Percentiles rank a stretch among this genome's conserved stretches.
These are phyloP conservation scores for Penicillium hesseltinei DNA, from an alignment of 2,329 filamentous ascomycete genomes.

Conservation along the genomic window DNA sequence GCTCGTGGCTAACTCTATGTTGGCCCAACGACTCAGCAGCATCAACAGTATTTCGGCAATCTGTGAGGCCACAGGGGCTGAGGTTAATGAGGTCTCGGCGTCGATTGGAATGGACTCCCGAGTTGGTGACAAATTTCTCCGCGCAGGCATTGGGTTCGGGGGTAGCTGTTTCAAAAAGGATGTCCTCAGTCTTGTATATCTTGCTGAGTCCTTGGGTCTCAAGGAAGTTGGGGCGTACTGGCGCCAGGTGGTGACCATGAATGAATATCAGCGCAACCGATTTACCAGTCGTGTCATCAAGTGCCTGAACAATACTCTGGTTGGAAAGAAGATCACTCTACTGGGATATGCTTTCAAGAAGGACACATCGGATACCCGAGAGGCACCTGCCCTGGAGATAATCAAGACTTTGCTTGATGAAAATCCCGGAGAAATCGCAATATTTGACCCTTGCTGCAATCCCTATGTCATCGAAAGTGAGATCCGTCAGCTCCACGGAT, in stretches of 20 bases:
- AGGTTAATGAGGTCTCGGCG: slow-evolving; percentile 67
- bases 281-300: slow-evolving; percentile 66
- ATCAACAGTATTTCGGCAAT: slow-evolving; percentile 77
- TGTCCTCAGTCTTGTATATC: slow-evolving; percentile 68
- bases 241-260: slow-evolving; percentile 70
- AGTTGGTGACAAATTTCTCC: slow-evolving; percentile 70
- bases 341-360: slow-evolving; percentile 79
- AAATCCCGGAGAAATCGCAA: slow-evolving; percentile 15
- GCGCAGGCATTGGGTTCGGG: slow-evolving; percentile 72
- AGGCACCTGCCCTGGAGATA: slow-evolving; percentile 55
- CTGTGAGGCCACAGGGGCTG: slow-evolving; percentile 71
- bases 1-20: slow-evolving; percentile 74
- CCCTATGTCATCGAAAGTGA: slow-evolving; percentile 7
- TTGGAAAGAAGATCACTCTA: slow-evolving; percentile 69
- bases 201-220: slow-evolving; percentile 67
- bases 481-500: slow-evolving; percentile 11
- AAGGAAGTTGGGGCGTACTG: slow-evolving; percentile 73
- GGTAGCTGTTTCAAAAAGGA: slow-evolving; percentile 82
- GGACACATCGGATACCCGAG: slow-evolving; percentile 71
- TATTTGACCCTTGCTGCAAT: slow-evolving; percentile 19
- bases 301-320: slow-evolving; percentile 66
- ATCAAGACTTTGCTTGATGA: slow-evolving; percentile 17
- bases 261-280: slow-evolving; percentile 69
- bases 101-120: slow-evolving; percentile 68
- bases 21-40: slow-evolving; percentile 75